Evolutionary conservation across 2,329 filamentous ascomycete species (phyloP).

Genomic region (Stagonosporopsis rhizophila): DNA sequence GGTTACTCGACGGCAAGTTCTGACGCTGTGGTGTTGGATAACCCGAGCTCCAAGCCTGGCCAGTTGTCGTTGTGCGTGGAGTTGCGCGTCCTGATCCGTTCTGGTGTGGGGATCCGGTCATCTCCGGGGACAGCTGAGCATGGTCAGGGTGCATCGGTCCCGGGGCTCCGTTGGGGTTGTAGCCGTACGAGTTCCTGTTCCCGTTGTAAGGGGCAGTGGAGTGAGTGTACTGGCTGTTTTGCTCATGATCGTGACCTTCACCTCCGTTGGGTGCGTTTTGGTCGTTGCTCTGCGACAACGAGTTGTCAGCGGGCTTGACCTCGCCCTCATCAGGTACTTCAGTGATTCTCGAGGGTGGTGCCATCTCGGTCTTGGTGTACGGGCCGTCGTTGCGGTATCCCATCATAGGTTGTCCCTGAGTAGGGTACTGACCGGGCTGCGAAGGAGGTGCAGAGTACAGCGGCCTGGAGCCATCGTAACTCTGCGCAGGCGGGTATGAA

Average conservation of each 20-base stretch:
- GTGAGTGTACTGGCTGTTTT: slow-evolving; percentile 86
- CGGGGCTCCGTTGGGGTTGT: slow-evolving; percentile 71
- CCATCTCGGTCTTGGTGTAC: slow-evolving; percentile 89
- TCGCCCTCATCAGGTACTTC: slow-evolving; percentile 68
- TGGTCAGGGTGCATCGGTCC: slow-evolving; percentile 74
- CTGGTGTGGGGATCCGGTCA: slow-evolving; percentile 84
- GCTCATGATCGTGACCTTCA: slow-evolving; percentile 75
- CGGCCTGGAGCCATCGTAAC: slow-evolving; percentile 78
- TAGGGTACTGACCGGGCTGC: slow-evolving; percentile 71
- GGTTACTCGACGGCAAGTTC: slow-evolving; percentile 73
- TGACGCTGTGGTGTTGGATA: slow-evolving; percentile 82
- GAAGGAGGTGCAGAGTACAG: slow-evolving; percentile 77
- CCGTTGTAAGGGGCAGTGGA: slow-evolving; percentile 74
- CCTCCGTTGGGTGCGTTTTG: slow-evolving; percentile 67
- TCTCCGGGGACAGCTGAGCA: slow-evolving; percentile 78
- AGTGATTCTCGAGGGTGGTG: slow-evolving; percentile 72
- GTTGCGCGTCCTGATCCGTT: slow-evolving; percentile 84
- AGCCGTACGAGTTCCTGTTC: slow-evolving; percentile 77
- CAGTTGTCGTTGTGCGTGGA: slow-evolving; percentile 76
- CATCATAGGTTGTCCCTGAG: slow-evolving; percentile 69
- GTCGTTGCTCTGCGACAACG: slow-evolving; percentile 57
- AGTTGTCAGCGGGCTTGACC: slow-evolving; percentile 68
- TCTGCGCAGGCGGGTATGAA: slow-evolving; percentile 74
- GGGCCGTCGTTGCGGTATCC: slow-evolving; percentile 58
- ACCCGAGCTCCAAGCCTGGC: slow-evolving; percentile 72